Base-by-base conservation (phyloP, 768 basidiomycete genomes). In the Tephrocybe sp. region DNA sequence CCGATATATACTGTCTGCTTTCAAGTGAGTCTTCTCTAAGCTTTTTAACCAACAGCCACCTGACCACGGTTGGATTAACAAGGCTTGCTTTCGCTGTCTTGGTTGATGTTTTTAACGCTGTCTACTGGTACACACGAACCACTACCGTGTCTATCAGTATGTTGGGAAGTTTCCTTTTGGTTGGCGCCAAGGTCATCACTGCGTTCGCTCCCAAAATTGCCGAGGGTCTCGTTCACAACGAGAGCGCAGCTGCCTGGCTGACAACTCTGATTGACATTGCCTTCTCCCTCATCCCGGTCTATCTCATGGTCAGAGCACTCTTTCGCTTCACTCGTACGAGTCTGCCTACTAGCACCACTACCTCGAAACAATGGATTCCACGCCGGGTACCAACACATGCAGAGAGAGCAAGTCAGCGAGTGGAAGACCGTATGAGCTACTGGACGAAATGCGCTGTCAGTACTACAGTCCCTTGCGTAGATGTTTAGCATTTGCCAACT, bases 51-150 rank as follows among this genome's bases (percentile, higher is more conserved):
- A n/a, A n/a, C n/a, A n/a, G n/a, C n/a, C n/a, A n/a, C n/a, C 18
- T 10, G 17, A 41, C 15, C 15, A 44, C n/a, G 15, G 4, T 2
- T 34, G 18, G 12, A 26, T 25, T 18, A 4, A 15, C 12, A 30
- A 69, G 68, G 8, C 2, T 34, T 3, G 39, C 46, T 3, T 24
- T 66, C 21, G 24, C 38, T 18, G 10, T 50, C 15, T 4, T 58
- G n/a, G 39, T 40, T 4, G 38, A 38, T 7, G 3, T 60, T 18
- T 53, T 70, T 3, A 50, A 59, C 7, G 36, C 63, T 39, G 51
- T 62, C 39, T 73, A 73, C 47, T 73, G 71, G 70, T 71, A 59
- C 45, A 65, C 67, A 1, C 63, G 66, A 20, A 61, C 55, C 30
- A 66, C 70, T 1, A 72, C 67, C 0, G 62, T 62, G 11, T 65